Evolutionary conservation across 352 stramenopile genomes (phyloP), one percentile per base, ranked within the genome.

Genomic region (Phytophthora cryptogea): DNA sequence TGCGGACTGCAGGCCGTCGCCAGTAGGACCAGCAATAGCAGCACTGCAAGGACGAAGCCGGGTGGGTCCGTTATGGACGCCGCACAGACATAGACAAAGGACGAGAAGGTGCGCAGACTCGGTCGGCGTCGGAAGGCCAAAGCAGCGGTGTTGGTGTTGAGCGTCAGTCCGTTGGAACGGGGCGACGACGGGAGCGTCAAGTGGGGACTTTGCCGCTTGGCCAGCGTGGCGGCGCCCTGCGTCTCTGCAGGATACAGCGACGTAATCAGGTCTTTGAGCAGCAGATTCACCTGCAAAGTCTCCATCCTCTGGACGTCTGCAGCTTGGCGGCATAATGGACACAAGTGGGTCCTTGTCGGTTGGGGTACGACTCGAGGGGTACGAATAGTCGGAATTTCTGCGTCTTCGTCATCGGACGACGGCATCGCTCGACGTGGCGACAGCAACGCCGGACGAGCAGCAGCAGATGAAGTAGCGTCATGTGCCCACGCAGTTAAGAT

Each of bases 21-120:
- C 33, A 89, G 14, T 16, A 92, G 70, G 8, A 77, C 71, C 40
- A 89, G 50, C 3, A 92, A 70, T 51, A 92, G 58, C 36, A 92
- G 61, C 36, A 89, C 74, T 0, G 83, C 83, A n/a, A 92, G 66
- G 42, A 90, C 72, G 45, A 90, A 92, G 23, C 83, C 83, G 3
- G 83, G 83, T 13, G 83, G 83, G 39, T 90, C 75, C 3, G 83
- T 88, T 14, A 92, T 55, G 4, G 78, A 89, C 26, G 83, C 83
- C 16, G 80, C 62, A 47, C 68, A 92, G 16, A 92, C 78, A 63
- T 85, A 92, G 13, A 87, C 66, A 32, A 92, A 86, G 13, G 83
- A 92, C 45, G 76, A 82, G 48, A 80, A 71, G 35, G 80, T 88
- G 11, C 82, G 82, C 30, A 86, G 68, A 61, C 61, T 81, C n/a